phyloP scores from a whole-genome alignment of 228 moss, liverwort and hornwort species.

The Sphagnum magellanicum region DNA sequence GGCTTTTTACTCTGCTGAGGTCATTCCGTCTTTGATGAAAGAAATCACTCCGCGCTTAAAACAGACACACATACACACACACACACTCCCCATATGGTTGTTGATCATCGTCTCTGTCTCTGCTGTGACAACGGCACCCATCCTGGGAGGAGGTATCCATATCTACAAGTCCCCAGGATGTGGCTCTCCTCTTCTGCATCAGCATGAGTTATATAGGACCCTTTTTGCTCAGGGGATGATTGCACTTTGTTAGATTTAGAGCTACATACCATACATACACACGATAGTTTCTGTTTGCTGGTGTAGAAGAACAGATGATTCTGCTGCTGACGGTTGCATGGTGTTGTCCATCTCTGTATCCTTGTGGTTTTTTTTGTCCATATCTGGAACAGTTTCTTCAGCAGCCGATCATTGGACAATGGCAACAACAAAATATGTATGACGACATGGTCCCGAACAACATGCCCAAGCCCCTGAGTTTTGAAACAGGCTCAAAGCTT shows the following conservation, averaged over 20 bases:
- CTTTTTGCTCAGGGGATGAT: no score
- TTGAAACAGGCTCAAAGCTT: slow-evolving; percentile 95
- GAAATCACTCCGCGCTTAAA: slow-evolving; percentile 81
- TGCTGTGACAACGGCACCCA: slow-evolving; percentile 58
- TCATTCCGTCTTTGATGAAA: slow-evolving; percentile 43
- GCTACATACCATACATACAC: slow-evolving; percentile 24
- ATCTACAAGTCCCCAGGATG: slow-evolving; percentile 94
- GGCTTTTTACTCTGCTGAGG: slow-evolving; percentile 84
- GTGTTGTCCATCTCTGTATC: slow-evolving; percentile 62
- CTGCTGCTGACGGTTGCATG: slow-evolving; percentile 32
- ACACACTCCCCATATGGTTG: slow-evolving; percentile 42
- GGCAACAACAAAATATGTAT: slow-evolving; percentile 67
- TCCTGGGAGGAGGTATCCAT: slow-evolving; percentile 99
- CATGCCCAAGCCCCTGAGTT: slow-evolving; percentile 49
- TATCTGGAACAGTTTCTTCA: slow-evolving; percentile 78
- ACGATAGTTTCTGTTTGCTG: slow-evolving; percentile 17
- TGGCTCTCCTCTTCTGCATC: slow-evolving; percentile 88
- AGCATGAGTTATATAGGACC: slow-evolving; percentile 38
- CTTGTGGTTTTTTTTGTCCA: slow-evolving; percentile 16
- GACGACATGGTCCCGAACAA: slow-evolving; percentile 54
- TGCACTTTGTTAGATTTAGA: no score
- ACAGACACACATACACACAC: slow-evolving; percentile 16
- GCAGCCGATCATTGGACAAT: slow-evolving; percentile 24
- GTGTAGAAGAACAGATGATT: slow-evolving; percentile 20
- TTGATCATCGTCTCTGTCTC: slow-evolving; percentile 24